phyloP scores from a whole-genome alignment of 345 rosid species.

The Tarenaya hassleriana region DNA sequence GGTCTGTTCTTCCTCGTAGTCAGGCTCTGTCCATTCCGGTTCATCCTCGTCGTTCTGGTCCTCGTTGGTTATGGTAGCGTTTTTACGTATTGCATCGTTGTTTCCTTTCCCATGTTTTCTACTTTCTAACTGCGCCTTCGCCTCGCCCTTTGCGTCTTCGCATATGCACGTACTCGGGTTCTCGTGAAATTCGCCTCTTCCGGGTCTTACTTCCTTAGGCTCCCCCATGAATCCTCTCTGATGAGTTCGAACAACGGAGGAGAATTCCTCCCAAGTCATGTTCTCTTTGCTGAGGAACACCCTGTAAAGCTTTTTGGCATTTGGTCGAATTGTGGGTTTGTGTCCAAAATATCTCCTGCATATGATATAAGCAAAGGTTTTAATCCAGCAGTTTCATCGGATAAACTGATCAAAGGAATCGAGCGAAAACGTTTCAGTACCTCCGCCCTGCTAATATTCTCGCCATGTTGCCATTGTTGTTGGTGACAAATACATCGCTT shows the following conservation, averaged over 20 bases:
- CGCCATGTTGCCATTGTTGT: conserved; percentile 99
- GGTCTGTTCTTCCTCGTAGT: conserved; percentile 52
- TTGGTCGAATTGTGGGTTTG: conserved; percentile 92
- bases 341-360: conserved; percentile 91
- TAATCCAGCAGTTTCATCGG: conserved; percentile 1
- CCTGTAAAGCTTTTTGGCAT: conserved; percentile 74
- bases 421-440: conserved; percentile 34
- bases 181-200: conserved; percentile 98
- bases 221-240: conserved; percentile 97
- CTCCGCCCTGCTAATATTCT: conserved; percentile 88
- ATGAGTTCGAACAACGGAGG: conserved; percentile 56
- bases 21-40: conserved; percentile 51
- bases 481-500: conserved; percentile 93
- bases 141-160: conserved; percentile 48
- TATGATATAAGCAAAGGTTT: conserved; percentile 14
- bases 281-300: conserved; percentile 58
- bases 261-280: conserved; percentile 85
- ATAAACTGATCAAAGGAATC: conserved; percentile 6
- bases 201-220: conserved; percentile 87
- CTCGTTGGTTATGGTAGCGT: conserved; percentile 16
- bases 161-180: conserved; percentile 90
- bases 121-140: conserved; percentile 26
- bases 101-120: conserved; percentile 49
- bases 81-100: conserved; percentile 27
- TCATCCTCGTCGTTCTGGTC: conserved; percentile 48